These are phyloP conservation scores for Viridothelium virens DNA, from an alignment of 495 filamentous ascomycete species.

Conservation along the genomic window DNA sequence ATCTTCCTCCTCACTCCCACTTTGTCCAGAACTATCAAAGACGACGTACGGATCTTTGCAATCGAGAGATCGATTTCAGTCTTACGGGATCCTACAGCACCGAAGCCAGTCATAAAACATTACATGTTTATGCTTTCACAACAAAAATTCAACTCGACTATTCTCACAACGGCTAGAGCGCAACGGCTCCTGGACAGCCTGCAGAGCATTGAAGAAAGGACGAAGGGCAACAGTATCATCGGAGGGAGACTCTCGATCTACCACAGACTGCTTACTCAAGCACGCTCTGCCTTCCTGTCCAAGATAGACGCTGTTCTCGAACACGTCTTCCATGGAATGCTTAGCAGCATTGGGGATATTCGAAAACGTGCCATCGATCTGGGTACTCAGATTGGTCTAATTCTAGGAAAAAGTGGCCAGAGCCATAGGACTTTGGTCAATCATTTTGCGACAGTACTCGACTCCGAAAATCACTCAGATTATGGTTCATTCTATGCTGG, in stretches of 20 bases:
- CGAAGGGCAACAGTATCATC: conserved; percentile 70
- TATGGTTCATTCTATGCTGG: conserved; percentile 46
- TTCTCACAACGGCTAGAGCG: conserved; percentile 62
- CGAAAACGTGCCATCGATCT: conserved; percentile 63
- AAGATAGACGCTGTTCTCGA: conserved; percentile 63
- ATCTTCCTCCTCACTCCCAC: conserved; percentile 62
- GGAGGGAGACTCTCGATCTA: conserved; percentile 70
- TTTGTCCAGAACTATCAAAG: conserved; percentile 55
- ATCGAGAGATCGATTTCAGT: conserved; percentile 67
- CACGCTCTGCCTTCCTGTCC: conserved; percentile 54
- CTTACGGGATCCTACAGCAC: conserved; percentile 53
- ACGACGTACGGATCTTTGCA: conserved; percentile 71
- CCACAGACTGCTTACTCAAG: conserved; percentile 60
- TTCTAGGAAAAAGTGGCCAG: conserved; percentile 55
- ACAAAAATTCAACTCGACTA: conserved; percentile 65
- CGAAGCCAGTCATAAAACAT: conserved; percentile 70
- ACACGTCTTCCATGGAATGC: conserved; percentile 71
- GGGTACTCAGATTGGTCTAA: conserved; percentile 57
- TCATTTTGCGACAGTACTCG: conserved; percentile 51
- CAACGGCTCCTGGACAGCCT: conserved; percentile 60
- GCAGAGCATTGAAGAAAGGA: conserved; percentile 59
- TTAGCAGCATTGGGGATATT: conserved; percentile 69
- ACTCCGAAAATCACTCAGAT: conserved; percentile 55
- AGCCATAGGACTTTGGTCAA: conserved; percentile 57
- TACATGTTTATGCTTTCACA: conserved; percentile 68